Base-by-base conservation (phyloP, 106 monocot species). In the Acorus gramineus region DNA sequence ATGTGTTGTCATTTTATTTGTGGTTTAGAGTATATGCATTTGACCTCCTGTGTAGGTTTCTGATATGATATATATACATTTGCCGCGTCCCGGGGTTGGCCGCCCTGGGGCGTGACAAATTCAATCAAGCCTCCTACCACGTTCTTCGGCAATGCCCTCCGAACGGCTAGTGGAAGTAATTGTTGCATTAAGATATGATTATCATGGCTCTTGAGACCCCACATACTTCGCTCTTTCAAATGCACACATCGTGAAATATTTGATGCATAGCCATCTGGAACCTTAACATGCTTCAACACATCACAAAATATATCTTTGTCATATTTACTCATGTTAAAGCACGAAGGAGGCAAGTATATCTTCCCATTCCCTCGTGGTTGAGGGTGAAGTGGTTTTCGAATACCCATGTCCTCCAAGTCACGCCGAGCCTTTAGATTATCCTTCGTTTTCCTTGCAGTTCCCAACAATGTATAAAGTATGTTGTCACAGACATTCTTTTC, bases 121-220 rank as follows among this genome's bases (percentile, higher is more conserved):
- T 62, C 46, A 3, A 47, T 47, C 4, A 62, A 3, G 46, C 46
- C 46, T 10, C n/a, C 62, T 10, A 10, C 8, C 10, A 62, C 46
- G 46, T 62, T 47, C 12, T 46, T 62, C 8, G 46, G 47, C 8
- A 62, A 7, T 11, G 48, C 48, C 3, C 46, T 47, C 46, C 28
- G 44, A 47, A 62, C 3, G 3, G 2, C 45, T 4, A 62, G 44
- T 5, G 62, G 62, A 62, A 62, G 46, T 10, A 62, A 47, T 4
- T 47, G 46, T 62, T 62, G 46, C 62, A 62, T 62, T 9, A 14
- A 47, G 6, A 62, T 47, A 62, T 62, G 62, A 47, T 12, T 47
- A 62, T 47, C 62, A 47, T 62, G 47, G 8, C 46, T 62, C 48
- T 62, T 62, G 4, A 62, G 13, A 3, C 62, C 45, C 2, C 2